Evolutionary conservation across 129 eudicot species (phyloP).

Genomic region (Smallanthus sonchifolius): DNA sequence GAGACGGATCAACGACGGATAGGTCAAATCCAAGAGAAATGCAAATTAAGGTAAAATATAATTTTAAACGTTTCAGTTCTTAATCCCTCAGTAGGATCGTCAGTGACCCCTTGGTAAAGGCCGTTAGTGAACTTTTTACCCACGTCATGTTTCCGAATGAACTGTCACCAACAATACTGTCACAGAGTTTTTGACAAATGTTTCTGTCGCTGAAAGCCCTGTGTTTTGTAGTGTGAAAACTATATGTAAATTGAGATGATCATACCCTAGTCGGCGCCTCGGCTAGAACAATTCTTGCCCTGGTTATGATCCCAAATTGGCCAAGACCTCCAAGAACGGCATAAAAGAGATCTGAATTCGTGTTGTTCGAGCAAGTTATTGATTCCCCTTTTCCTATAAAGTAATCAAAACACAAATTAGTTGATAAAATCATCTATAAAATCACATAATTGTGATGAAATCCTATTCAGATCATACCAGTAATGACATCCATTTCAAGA

Average conservation of each 20-base stretch:
- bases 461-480: conserved; percentile 11
- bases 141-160: no score
- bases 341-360: conserved; percentile 36
- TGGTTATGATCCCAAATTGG: conserved; percentile 48
- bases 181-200: no score
- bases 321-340: conserved; percentile 57
- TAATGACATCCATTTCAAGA: conserved; percentile 41
- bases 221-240: background rate
- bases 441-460: background rate
- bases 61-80: no score
- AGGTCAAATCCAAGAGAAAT: no score
- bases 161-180: no score
- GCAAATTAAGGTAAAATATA: no score
- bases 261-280: conserved; percentile 42
- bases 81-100: no score
- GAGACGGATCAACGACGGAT: no score
- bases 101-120: no score
- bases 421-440: background rate
- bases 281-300: conserved; percentile 41
- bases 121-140: no score
- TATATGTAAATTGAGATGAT: background rate
- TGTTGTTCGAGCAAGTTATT: conserved; percentile 31
- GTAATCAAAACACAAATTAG: background rate
- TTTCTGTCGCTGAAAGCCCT: no score
- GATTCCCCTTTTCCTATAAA: conserved; percentile 41